Evolutionary conservation across 2,329 filamentous ascomycete species (phyloP), one percentile per base, ranked within the genome.

Genomic region (Corniculantispora saksenae): DNA sequence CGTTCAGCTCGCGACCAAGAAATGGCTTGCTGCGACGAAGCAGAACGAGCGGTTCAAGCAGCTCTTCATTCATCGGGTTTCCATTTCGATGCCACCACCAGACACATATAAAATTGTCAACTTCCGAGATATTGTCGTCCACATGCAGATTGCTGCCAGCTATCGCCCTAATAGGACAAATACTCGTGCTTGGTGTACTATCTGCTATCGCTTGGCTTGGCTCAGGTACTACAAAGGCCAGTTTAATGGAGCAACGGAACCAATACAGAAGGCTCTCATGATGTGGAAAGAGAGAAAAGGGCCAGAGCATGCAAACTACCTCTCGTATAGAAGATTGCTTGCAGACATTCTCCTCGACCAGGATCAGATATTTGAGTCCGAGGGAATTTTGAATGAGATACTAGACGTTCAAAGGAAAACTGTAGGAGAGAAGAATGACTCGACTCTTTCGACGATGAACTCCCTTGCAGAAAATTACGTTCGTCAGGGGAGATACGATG

Each of bases 1-100:
- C 3, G 80, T 82, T 23, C 64, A 66, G 32, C 27, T 66, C 25
- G 53, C 76, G 29, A 78, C 70, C 10, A 72, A 71, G 61, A 71
- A 64, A 47, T 80, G 76, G 77, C 70, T 79, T 3, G 12, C 17
- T 19, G 32, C 10, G 1, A 23, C 48, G 9, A 47, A 55, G 15
- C 10, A 23, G 32, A 29, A 62, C 15, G 48, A 63, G 13, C 6
- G 25, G 4, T 48, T 63, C 19, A 56, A 21, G 25, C 40, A 48
- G 38, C 23, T 38, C 2, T 60, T 60, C n/a, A 60, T 60, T 15
- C 15, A 25, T 3, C 54, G 54, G 19, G 1, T 57, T 15, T 6
- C 8, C 38, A 6, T 43, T 1, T 7, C 35, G 15, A 10, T 27
- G 21, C 7, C 54, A 25, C 0, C 32, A 17, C 54, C 54, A 1